Base-by-base conservation (phyloP, 2,329 filamentous ascomycete genomes). In the Tolypocladium tundrense region DNA sequence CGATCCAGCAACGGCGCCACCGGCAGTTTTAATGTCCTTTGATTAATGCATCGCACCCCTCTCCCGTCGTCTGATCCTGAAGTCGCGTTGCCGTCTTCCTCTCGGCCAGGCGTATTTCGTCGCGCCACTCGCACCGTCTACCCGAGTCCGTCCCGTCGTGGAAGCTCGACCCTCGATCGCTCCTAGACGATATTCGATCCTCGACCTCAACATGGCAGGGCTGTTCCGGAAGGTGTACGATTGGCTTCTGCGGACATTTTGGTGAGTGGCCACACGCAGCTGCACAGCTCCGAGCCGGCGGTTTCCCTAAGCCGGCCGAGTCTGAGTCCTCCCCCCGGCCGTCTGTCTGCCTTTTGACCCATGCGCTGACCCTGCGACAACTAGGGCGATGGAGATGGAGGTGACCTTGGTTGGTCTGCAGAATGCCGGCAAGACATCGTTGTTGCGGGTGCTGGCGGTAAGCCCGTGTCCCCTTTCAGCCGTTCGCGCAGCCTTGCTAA, bases 371-470 rank as follows among this genome's bases (percentile, higher is more conserved):
- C 11, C 24, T n/a, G 31, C 39, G 37, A 43, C 27, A 21, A 19
- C 39, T 64, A 97, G 93, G 94, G 91, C 93, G 66, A 96, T 92
- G 65, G 94, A 99, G 79, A 97, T 99, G 92, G 94, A 99, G 77
- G 93, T 99, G 72, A 97, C 94, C 66, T 96, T 99, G 88, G 93
- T 99, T 72, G 94, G 94, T 31, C 79, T 99, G 70, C 94, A 99
- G 73, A 97, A 97, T 77, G 94, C 94, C 60, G 94, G 94, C 69
- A 99, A 99, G 79, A 97, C 94, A 43, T 97, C 93, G 61, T 76
- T 99, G 69, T 80, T 99, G 73, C 85, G 92, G 67, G 93, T 97
- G 68, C 82, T 99, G 67, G 92, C 93, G 79, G 94, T 99, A 86
- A 84, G 93, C 72, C 59, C 59, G 50, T 57, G 54, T 55, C 53